phyloP scores from a whole-genome alignment of 2,329 filamentous ascomycete genomes.

The Seiridium cupressi region DNA sequence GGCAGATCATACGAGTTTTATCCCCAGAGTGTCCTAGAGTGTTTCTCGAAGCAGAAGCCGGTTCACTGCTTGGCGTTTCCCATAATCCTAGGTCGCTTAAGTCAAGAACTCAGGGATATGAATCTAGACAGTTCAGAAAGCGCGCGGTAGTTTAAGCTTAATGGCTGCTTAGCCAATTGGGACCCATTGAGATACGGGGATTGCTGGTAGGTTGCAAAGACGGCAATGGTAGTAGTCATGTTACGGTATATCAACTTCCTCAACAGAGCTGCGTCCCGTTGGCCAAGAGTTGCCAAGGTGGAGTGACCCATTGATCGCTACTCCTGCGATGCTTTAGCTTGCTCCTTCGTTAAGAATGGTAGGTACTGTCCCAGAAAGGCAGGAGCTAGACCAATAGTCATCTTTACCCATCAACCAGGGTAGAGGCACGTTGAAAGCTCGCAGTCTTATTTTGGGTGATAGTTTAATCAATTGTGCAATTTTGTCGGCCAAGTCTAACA shows the following conservation, averaged over 20 bases:
- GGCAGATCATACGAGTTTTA: too few species aligned
- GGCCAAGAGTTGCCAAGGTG: conserved; percentile 5
- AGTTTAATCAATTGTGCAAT: too few species aligned
- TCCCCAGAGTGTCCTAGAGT: neutral
- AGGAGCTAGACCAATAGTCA: neutral
- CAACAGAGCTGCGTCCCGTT: neutral
- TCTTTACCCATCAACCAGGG: neutral
- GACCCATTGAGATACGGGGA: neutral
- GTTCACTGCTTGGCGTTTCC: neutral
- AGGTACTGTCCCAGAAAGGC: neutral
- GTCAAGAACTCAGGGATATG: too few species aligned
- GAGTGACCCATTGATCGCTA: neutral
- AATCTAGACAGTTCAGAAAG: neutral
- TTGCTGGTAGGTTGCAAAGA: neutral
- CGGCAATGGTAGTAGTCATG: neutral
- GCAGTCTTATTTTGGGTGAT: too few species aligned
- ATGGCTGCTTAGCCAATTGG: neutral
- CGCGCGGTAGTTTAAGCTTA: neutral
- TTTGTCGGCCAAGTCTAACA: too few species aligned
- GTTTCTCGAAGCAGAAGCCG: neutral
- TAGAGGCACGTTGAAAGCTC: too few species aligned
- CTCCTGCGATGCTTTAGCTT: neutral
- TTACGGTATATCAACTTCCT: neutral
- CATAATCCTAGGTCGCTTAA: too few species aligned
- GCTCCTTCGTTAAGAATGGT: neutral